Evolutionary conservation across 495 filamentous ascomycete species (phyloP).

Genomic region (Articulospora tetracladia): DNA sequence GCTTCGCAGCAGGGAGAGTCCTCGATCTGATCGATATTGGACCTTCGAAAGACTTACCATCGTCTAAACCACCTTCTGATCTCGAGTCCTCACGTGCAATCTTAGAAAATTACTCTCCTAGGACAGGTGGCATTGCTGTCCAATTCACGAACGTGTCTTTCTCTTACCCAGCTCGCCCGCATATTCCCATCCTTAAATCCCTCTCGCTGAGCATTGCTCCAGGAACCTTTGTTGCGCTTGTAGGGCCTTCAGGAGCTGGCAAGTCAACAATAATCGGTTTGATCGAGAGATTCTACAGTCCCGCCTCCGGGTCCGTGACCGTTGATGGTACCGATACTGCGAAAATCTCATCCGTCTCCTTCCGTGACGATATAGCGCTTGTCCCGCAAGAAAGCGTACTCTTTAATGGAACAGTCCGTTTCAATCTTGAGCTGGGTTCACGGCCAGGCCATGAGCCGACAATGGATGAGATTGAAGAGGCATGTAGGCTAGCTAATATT

Average conservation of each 20-base stretch:
- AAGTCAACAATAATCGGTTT: constrained; percentile 48
- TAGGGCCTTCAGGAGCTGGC: constrained; percentile 54
- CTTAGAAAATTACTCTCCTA: neutral
- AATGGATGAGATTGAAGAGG: constrained; percentile 20
- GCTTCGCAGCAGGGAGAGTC: constrained; percentile 41
- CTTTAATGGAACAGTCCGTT: constrained; percentile 41
- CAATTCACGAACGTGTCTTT: constrained; percentile 34
- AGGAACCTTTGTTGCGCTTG: constrained; percentile 48
- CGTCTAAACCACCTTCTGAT: neutral
- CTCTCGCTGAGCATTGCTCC: constrained; percentile 34
- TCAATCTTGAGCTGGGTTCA: constrained; percentile 43
- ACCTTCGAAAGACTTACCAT: neutral
- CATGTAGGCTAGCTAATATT: constrained; percentile 23
- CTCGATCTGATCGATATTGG: constrained; percentile 38
- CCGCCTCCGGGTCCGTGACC: constrained; percentile 39
- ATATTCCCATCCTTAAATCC: constrained; percentile 33
- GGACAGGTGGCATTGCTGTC: neutral
- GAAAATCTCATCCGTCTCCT: neutral
- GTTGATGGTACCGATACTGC: constrained; percentile 46
- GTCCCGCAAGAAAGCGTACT: constrained; percentile 47
- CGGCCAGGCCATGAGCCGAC: constrained; percentile 3
- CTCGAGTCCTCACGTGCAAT: neutral
- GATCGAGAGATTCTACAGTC: constrained; percentile 42
- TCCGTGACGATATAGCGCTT: constrained; percentile 28
- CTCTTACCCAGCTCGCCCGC: constrained; percentile 45